Evolutionary conservation across 306 rosid species (phyloP), one percentile per base, ranked within the genome.

Genomic region (Quercus engelmannii): DNA sequence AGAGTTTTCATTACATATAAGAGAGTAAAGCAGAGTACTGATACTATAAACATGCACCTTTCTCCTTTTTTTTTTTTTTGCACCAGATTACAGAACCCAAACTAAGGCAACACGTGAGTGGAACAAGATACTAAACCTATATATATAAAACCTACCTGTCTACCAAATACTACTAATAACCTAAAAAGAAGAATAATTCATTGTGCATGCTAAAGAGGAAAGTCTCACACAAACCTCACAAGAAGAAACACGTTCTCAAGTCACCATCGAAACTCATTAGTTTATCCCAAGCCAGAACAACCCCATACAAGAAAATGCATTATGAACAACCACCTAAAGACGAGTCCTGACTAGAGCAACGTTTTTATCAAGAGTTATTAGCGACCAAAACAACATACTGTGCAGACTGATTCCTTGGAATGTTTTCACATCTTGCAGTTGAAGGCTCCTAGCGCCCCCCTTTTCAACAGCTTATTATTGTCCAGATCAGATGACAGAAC

Each of bases 201-300:
- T 77, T 82, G 85, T 79, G 89, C 75, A 83, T 71, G 82, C 85
- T 82, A 89, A 84, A 83, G 95, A 87, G 90, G 67, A 71, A 76
- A 82, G 87, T 90, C 86, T 85, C 88, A 87, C 87, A 85, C 86
- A 89, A 86, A 89, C 91, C 92, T 88, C 94, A 88, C 89, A 77
- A 83, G 85, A 82, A 83, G 65, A 79, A 88, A 85, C 88, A 87
- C 71, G 88, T 89, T 81, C 84, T 82, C 74, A 83, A 74, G 85
- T 80, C 84, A 77, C 91, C 88, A 2, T 83, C 56, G 71, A 70
- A 77, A 77, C 82, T 49, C 80, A 51, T 65, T 52, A 86, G 84
- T 82, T 82, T 84, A 77, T 78, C 86, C 82, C 71, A n/a, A 77
- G 90, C 92, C 92, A 82, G 90, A 86, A 91, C 88, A 84, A 80